Conservation (phyloP, 805 yeast genomes). For the Cyberlindnera maritima region DNA sequence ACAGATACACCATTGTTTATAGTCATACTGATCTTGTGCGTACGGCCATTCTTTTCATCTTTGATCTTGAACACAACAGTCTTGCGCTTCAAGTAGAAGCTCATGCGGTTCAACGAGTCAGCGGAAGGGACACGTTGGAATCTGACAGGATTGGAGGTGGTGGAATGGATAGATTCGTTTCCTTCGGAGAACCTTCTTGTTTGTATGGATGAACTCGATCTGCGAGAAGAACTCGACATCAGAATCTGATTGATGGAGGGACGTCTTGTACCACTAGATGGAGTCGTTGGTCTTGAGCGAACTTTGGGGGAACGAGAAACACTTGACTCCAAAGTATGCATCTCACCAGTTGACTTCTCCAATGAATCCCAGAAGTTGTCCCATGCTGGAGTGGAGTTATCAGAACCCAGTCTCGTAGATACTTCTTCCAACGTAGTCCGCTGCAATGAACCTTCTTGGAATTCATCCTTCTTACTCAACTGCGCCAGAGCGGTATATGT, state of each 20-base stretch:
- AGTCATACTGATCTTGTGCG: slow-evolving; percentile 26
- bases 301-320: slow-evolving; percentile 22
- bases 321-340: slow-evolving; percentile 25
- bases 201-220: slow-evolving; percentile 16
- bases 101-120: slow-evolving; percentile 24
- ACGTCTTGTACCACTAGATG: slow-evolving; percentile 18
- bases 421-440: slow-evolving; percentile 24
- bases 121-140: slow-evolving; percentile 20
- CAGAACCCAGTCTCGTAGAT: slow-evolving; percentile 20
- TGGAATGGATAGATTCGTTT: slow-evolving; percentile 3
- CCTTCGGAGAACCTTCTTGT: slow-evolving; percentile 12
- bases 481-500: slow-evolving; percentile 40
- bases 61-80: slow-evolving; percentile 23
- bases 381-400: slow-evolving; percentile 28
- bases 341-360: slow-evolving; percentile 30
- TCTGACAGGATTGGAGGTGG: slow-evolving; percentile 3
- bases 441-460: slow-evolving; percentile 19
- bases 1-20: slow-evolving; percentile 20
- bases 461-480: slow-evolving; percentile 29
- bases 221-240: slow-evolving; percentile 22
- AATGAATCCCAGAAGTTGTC: slow-evolving; percentile 32
- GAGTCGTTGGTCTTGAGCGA: slow-evolving; percentile 26
- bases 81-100: slow-evolving; percentile 21
- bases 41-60: slow-evolving; percentile 9
- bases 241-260: slow-evolving; percentile 20